Evolutionary conservation across 345 rosid species (phyloP).

Genomic region (Excoecaria cochinchinensis): DNA sequence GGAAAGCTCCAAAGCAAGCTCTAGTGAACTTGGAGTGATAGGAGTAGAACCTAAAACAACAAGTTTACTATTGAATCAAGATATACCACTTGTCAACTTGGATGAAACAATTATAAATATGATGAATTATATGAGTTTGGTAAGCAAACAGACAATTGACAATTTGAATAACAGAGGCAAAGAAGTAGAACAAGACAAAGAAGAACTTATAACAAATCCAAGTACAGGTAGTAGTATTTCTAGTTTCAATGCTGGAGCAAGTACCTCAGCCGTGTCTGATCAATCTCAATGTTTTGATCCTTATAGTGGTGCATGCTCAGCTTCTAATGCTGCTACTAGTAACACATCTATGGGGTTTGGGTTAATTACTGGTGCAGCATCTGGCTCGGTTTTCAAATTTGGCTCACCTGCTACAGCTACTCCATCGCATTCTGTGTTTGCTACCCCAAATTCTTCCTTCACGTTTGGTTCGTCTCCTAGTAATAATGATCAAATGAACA

Average conservation of each 20-base stretch:
- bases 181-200: too few species aligned
- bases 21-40: too few species aligned
- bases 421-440: slow-evolving; percentile 48
- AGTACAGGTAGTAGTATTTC: slow-evolving; percentile 37
- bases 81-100: too few species aligned
- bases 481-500: slow-evolving; percentile 68
- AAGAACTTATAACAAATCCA: not conserved
- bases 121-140: too few species aligned
- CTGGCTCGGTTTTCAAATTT: slow-evolving; percentile 52
- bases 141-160: too few species aligned
- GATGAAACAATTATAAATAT: too few species aligned
- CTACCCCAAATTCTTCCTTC: slow-evolving; percentile 43
- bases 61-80: too few species aligned
- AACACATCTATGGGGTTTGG: slow-evolving; percentile 48
- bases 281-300: slow-evolving; percentile 48
- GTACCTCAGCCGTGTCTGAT: slow-evolving; percentile 36
- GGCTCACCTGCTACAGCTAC: slow-evolving; percentile 44
- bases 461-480: slow-evolving; percentile 46
- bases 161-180: too few species aligned
- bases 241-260: slow-evolving; percentile 45
- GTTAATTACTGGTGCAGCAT: slow-evolving; percentile 41
- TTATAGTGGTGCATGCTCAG: slow-evolving; percentile 45
- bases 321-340: slow-evolving; percentile 36
- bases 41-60: too few species aligned
- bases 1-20: too few species aligned